Conservation (phyloP, 768 basidiomycete genomes). For the Tephrocybe sp. region DNA sequence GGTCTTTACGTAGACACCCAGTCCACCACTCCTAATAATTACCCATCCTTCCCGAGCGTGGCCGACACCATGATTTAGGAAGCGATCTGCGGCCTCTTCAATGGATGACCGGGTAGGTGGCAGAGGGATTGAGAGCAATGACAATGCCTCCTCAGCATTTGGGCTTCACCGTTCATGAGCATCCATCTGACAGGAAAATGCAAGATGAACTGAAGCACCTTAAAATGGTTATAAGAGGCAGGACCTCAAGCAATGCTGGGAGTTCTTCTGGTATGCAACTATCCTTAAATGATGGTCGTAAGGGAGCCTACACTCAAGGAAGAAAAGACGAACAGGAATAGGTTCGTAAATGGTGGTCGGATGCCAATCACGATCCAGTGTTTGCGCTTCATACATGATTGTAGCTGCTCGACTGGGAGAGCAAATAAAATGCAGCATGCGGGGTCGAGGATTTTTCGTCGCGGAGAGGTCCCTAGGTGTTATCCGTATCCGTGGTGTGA, state of each 20-base stretch:
- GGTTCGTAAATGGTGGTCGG: slow-evolving; percentile 82
- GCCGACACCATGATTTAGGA: slow-evolving; percentile 64
- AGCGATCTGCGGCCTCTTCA: slow-evolving; percentile 63
- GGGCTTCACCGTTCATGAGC: slow-evolving; percentile 48
- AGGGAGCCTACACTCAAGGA: not conserved
- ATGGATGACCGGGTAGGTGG: slow-evolving; percentile 53
- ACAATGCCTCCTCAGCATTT: slow-evolving; percentile 82
- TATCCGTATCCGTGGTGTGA: slow-evolving; percentile 69
- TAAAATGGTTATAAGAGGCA: slow-evolving; percentile 64
- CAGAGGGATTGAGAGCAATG: slow-evolving; percentile 54
- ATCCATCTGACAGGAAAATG: not conserved
- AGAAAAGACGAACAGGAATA: slow-evolving; percentile 61
- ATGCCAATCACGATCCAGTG: slow-evolving; percentile 50
- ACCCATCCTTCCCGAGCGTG: slow-evolving; percentile 51
- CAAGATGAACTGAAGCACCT: slow-evolving; percentile 49
- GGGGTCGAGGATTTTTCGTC: slow-evolving; percentile 51
- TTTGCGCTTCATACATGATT: slow-evolving; percentile 64
- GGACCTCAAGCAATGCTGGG: slow-evolving; percentile 57
- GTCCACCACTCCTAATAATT: slow-evolving; percentile 71
- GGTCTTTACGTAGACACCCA: slow-evolving; percentile 70
- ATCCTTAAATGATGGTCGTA: slow-evolving; percentile 43
- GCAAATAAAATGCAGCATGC: slow-evolving; percentile 80
- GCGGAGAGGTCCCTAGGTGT: slow-evolving; percentile 65
- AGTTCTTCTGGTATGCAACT: slow-evolving; percentile 81
- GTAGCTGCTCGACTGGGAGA: slow-evolving; percentile 69